Evolutionary conservation across 345 rosid species (phyloP).

Genomic region (Hevea brasiliensis): DNA sequence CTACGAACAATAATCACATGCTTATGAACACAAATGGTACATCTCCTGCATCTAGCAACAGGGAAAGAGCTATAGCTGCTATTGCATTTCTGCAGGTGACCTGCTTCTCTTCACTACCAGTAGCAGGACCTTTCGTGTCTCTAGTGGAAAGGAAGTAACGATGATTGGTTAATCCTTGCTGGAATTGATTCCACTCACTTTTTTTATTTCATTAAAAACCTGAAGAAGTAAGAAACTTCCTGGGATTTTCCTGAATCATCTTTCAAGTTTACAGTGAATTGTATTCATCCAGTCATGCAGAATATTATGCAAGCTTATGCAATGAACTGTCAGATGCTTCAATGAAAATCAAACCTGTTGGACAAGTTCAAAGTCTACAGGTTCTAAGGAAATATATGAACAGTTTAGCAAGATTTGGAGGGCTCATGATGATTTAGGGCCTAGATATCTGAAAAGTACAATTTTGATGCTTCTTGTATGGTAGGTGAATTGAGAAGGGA

Average conservation of each 20-base stretch:
- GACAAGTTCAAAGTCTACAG: too few species aligned
- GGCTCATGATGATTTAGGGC: background rate
- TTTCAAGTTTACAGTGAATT: background rate
- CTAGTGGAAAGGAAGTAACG: too few species aligned
- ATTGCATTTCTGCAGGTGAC: background rate
- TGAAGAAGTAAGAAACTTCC: background rate
- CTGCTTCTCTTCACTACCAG: background rate
- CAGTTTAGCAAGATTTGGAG: background rate
- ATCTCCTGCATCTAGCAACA: background rate
- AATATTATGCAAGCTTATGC: background rate
- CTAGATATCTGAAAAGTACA: conserved; percentile 1
- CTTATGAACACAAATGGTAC: background rate
- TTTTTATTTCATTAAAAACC: background rate
- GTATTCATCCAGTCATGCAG: background rate
- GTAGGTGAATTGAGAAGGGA: background rate
- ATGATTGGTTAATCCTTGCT: background rate
- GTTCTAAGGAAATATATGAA: too few species aligned
- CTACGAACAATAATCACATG: background rate
- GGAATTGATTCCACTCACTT: background rate
- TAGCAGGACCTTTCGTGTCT: background rate
- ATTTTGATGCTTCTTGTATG: background rate
- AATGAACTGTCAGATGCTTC: background rate
- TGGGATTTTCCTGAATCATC: background rate
- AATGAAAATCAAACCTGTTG: too few species aligned
- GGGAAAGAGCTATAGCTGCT: background rate